A percentile compares a stretch with the other conserved stretches of the same genome.
phyloP scores from a whole-genome alignment of 352 stramenopile genomes.

The Phytophthora litchii region DNA sequence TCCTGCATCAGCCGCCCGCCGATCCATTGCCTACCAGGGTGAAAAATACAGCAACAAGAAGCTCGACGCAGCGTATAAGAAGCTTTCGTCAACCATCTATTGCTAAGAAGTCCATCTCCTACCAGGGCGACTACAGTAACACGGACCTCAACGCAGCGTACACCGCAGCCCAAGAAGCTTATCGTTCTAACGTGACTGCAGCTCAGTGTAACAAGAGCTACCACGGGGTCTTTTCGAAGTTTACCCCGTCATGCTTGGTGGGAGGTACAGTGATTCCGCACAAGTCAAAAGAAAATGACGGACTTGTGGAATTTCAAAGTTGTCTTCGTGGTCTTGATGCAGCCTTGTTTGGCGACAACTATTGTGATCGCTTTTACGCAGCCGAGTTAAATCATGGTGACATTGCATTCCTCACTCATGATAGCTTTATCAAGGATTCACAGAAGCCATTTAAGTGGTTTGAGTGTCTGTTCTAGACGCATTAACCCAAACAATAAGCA shows the following conservation, averaged over 20 bases:
- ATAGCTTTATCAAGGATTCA: too few species aligned
- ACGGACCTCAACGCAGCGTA: constrained; percentile 3
- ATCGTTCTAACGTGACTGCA: constrained; percentile 30
- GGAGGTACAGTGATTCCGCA: constrained; percentile 26
- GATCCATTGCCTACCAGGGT: too few species aligned
- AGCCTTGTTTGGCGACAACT: too few species aligned
- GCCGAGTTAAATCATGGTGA: too few species aligned
- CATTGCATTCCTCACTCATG: too few species aligned
- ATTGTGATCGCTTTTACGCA: too few species aligned
- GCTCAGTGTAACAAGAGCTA: constrained; percentile 39
- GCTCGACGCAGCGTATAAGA: too few species aligned
- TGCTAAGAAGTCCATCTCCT: constrained; percentile 14
- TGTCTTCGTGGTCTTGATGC: constrained; percentile 16
- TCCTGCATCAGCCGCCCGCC: too few species aligned
- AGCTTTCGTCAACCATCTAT: too few species aligned
- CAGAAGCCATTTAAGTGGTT: too few species aligned
- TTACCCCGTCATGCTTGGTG: constrained; percentile 9
- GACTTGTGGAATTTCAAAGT: constrained; percentile 39
- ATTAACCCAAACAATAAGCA: neutral
- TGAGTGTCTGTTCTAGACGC: too few species aligned
- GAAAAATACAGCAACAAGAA: too few species aligned
- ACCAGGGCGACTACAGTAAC: constrained; percentile 20
- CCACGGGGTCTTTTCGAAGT: constrained; percentile 35
- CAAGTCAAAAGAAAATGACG: constrained; percentile 35
- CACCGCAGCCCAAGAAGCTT: constrained; percentile 19